Conservation (phyloP, 1,284 basidiomycete genomes). For the Abortiporus biennis region DNA sequence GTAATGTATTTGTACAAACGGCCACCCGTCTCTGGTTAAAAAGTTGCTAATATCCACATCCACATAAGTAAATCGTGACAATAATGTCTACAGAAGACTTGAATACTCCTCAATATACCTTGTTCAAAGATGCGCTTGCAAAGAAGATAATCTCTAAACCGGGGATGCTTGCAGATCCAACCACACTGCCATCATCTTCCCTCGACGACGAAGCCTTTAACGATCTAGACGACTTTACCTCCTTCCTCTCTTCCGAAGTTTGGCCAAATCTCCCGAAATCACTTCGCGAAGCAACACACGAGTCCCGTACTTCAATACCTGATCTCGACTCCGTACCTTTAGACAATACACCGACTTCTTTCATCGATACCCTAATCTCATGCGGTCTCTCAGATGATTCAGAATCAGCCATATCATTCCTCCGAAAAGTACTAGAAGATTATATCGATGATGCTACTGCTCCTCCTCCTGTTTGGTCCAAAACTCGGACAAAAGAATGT, state of each 20-base stretch:
- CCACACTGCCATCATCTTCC: neutral
- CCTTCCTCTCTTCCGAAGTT: slow-evolving; percentile 42
- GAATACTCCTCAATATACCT: slow-evolving; percentile 17
- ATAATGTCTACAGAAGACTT: neutral
- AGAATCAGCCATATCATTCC: slow-evolving; percentile 32
- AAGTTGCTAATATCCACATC: too few relatives aligned
- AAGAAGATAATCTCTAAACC: slow-evolving; percentile 30
- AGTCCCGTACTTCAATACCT: slow-evolving; percentile 23
- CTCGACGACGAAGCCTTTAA: slow-evolving; percentile 17
- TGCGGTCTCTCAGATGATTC: slow-evolving; percentile 36
- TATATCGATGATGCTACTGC: slow-evolving; percentile 34
- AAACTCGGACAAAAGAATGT: slow-evolving; percentile 44
- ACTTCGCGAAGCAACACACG: slow-evolving; percentile 33
- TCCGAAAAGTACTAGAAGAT: slow-evolving; percentile 33
- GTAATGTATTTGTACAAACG: too few relatives aligned
- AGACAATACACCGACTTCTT: slow-evolving; percentile 25
- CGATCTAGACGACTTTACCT: slow-evolving; percentile 43
- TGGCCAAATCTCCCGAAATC: slow-evolving; percentile 35
- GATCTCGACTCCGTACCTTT: slow-evolving; percentile 31
- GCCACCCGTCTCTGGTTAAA: too few relatives aligned
- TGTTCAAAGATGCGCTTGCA: slow-evolving; percentile 44
- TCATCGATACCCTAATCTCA: slow-evolving; percentile 42
- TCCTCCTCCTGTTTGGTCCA: slow-evolving; percentile 44
- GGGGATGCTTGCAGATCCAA: slow-evolving; percentile 12
- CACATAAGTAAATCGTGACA: neutral